Conservation (phyloP, 371 early-diverging fungal genomes). For the Nematocida sp. region DNA sequence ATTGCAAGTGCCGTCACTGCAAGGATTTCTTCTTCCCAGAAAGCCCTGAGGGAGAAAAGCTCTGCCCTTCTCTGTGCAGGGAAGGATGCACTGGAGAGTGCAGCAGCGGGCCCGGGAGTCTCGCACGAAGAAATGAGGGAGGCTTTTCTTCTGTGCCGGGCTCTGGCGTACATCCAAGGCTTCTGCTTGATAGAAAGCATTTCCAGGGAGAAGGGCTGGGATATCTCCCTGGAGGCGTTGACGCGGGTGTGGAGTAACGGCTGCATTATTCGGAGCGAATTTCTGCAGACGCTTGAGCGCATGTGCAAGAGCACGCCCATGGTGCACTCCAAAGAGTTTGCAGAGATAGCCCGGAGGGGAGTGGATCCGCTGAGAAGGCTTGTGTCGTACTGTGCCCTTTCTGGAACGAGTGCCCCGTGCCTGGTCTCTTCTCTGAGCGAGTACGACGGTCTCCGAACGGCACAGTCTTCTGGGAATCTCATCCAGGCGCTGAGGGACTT, state of each 20-base stretch:
- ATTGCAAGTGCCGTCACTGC: conserved; percentile 93
- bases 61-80: not conserved
- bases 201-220: conserved; percentile 79
- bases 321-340: conserved; percentile 69
- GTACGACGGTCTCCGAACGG: conserved; percentile 75
- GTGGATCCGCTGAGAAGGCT: conserved; percentile 74
- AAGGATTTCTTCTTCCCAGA: conserved; percentile 83
- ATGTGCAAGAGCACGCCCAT: not conserved
- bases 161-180: conserved; percentile 93
- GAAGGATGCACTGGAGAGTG: not conserved
- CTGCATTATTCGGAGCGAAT: conserved; percentile 79
- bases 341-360: conserved; percentile 85
- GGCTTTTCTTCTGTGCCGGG: conserved; percentile 87
- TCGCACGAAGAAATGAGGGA: conserved; percentile 73
- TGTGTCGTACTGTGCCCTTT: conserved; percentile 71
- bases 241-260: conserved; percentile 97
- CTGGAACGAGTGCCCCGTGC: conserved; percentile 83
- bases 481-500: conserved; percentile 91
- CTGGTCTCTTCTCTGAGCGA: conserved; percentile 81
- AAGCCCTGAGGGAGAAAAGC: conserved; percentile 74
- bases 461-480: conserved; percentile 80
- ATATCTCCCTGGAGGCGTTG: conserved; percentile 84
- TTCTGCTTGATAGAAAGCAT: conserved; percentile 93
- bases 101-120: conserved; percentile 6
- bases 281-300: conserved; percentile 32